Percentiles rank a stretch among this genome's conserved stretches.
phyloP scores from a whole-genome alignment of 148 eudicot species.

The Chenopodium suecicum region DNA sequence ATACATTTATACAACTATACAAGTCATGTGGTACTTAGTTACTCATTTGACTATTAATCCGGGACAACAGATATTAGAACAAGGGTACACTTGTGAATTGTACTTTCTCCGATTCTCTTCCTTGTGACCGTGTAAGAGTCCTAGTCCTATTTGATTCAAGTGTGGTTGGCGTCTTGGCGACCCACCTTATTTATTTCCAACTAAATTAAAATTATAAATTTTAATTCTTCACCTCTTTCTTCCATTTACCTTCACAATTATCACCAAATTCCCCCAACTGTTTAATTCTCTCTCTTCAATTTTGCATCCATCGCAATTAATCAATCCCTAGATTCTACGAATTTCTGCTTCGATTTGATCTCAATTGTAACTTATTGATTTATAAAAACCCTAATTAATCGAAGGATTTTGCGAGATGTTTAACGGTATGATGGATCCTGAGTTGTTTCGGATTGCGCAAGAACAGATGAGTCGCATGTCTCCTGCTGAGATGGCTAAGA shows the following conservation, averaged over 20 bases:
- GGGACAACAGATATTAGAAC: no score
- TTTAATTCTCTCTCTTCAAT: neutral
- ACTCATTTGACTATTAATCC: neutral
- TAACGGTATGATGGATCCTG: slow-evolving; percentile 88
- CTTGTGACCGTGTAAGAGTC: neutral
- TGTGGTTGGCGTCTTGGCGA: slow-evolving; percentile 31
- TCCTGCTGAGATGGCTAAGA: slow-evolving; percentile 70
- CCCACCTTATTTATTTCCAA: slow-evolving; percentile 13
- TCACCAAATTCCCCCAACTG: neutral
- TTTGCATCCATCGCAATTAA: neutral
- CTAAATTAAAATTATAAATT: neutral
- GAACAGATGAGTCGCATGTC: slow-evolving; percentile 98
- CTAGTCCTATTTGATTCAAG: slow-evolving; percentile 2
- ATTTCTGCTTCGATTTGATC: slow-evolving; percentile 7
- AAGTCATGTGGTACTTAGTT: no score
- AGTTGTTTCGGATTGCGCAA: slow-evolving; percentile 75
- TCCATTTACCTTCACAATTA: neutral
- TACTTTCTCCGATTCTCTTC: no score
- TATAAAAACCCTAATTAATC: neutral
- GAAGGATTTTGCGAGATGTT: slow-evolving; percentile 17
- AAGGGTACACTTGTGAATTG: neutral
- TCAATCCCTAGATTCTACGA: slow-evolving; percentile 17
- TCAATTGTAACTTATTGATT: neutral
- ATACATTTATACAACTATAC: no score
- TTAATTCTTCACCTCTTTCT: neutral